phyloP scores from a whole-genome alignment of 768 basidiomycete genomes.

The Stropharia rugosoannulata region DNA sequence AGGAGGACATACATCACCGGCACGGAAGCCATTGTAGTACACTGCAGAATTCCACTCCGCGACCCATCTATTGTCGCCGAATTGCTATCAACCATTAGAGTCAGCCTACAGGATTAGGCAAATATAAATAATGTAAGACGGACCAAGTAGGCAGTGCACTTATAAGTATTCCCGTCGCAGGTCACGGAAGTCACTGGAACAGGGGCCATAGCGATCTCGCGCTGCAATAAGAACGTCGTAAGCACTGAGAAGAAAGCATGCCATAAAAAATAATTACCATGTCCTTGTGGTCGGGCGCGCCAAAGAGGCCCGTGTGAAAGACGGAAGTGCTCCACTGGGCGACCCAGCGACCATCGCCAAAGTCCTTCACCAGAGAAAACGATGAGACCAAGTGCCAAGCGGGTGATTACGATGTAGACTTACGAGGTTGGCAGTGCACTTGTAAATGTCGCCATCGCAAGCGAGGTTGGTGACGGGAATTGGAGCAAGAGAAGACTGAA shows the following conservation, averaged over 20 bases:
- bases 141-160: constrained; percentile 4
- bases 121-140: neutral
- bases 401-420: neutral
- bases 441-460: constrained; percentile 6
- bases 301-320: neutral
- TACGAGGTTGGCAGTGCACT: constrained; percentile 9
- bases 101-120: too few species aligned
- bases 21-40: too few species aligned
- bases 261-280: neutral
- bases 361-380: neutral
- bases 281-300: neutral
- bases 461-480: neutral
- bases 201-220: neutral
- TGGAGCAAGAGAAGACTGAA: neutral
- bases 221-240: neutral
- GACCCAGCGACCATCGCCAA: neutral
- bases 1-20: too few species aligned
- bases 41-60: too few species aligned
- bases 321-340: constrained; percentile 1
- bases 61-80: too few species aligned
- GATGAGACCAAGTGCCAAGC: neutral
- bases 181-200: neutral
- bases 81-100: too few species aligned
- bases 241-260: too few species aligned
- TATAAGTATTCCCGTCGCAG: neutral